Evolutionary conservation across 2,329 filamentous ascomycete genomes (phyloP), one percentile per base, ranked within the genome.

Genomic region (Fusarium kyushuense): DNA sequence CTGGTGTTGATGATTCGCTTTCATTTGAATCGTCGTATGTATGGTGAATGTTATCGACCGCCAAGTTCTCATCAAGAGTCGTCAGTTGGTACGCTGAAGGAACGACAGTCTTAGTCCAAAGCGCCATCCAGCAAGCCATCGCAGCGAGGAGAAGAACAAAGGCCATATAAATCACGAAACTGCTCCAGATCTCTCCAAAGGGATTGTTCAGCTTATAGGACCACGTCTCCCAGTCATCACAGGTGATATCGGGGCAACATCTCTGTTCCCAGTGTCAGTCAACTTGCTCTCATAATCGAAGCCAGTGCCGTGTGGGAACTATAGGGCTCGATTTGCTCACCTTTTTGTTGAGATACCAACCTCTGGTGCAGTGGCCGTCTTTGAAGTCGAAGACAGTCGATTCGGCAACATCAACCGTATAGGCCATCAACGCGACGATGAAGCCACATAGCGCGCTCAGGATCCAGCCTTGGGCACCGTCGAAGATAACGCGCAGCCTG

Each of bases 381-480:
- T 99, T 99, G 82, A 89, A 89, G 76, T 97, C 95, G 78, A 96
- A 99, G 7, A 97, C 85, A 3, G 90, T 88, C 3, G 89, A 88
- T 79, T 99, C 96, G 4, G 92, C 91, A 29, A 97, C 87, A 78
- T 97, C 93, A 67, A 98, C 93, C 43, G 90, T 86, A 78, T 97
- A 99, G 19, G 96, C 96, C 58, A 97, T 84, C 11, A 90, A 83
- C 12, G 96, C 96, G 1, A 96, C 93, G 32, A 97, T 81, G 69
- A 93, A 89, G 30, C 96, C 96, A 57, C 97, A 96, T 23, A 98
- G 82, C 9, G 94, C 95, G 54, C 96, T 96, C 45, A 98, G 83
- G 58, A 98, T 89, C 96, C 96, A 99, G 45, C 95, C 96, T 79
- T 98, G 94, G 6, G 91, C 90, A 49, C 92, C 92, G 76, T 99